Base-by-base conservation (phyloP, 129 eudicot species). In the Helichrysum umbraculigerum region DNA sequence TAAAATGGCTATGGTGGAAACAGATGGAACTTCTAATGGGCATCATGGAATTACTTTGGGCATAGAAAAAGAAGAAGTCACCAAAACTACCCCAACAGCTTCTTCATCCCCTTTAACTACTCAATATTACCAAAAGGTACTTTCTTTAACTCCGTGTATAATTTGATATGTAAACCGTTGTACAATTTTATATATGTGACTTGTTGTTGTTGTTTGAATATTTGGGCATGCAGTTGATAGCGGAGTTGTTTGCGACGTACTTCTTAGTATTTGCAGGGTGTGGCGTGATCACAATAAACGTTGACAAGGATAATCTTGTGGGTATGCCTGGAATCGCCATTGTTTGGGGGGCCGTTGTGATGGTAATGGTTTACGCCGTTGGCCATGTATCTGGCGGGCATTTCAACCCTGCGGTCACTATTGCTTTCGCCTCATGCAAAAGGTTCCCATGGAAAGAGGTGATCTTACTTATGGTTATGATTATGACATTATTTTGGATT, bases 381-480 rank as follows among this genome's bases (percentile, higher is more conserved):
- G 98, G 98, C 7, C 98, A 92, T 77, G 87, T 92, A 61, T 92
- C 96, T 17, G 98, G 96, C 54, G 98, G 96, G 16, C 98, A 92
- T 82, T 84, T 90, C 30, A 90, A 92, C 79, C 98, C 98, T 28
- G 96, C 98, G 2, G 93, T 92, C 22, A 90, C 98, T 69, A 85
- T 92, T 78, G 98, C 96, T 61, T 88, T 92, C 34, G 98, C 98
- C 52, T 54, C 94, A 59, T 81, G 89, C 86, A 85, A 85, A 39
- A 88, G 90, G 76, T 92, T 92, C 71, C 98, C 98, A 0, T 92
- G 92, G 96, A 88, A 83, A 85, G 89, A 92, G 94, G 98, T 92
- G 59, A 59, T 41, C 68, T 10, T 21, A 59, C 8, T 28, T 5
- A 25, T 61, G 44, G 3, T 61, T 61, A 25, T 19, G 28, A 54